These are phyloP conservation scores for Phytophthora boehmeriae DNA, from an alignment of 352 stramenopile species.

Conservation along the genomic window DNA sequence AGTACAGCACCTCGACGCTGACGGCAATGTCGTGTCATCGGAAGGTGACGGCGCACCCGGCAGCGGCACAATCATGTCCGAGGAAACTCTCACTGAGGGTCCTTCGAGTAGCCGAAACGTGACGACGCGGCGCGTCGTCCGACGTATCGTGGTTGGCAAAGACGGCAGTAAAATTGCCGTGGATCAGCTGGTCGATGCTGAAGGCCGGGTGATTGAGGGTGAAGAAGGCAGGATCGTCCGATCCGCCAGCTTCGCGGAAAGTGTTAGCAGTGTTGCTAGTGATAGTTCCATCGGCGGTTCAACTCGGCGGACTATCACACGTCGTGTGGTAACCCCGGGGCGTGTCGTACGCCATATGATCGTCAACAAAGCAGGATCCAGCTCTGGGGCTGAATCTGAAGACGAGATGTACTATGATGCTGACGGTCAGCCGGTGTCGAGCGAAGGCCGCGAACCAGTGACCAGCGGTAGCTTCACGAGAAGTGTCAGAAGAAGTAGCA, in stretches of 20 bases:
- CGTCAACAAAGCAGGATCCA: constrained; percentile 21
- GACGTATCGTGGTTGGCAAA: constrained; percentile 17
- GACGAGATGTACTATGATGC: constrained; percentile 17
- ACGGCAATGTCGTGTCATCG: constrained; percentile 15
- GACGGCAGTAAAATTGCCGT: constrained; percentile 21
- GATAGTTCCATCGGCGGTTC: constrained; percentile 18
- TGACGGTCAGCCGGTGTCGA: not conserved
- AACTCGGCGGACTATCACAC: constrained; percentile 29
- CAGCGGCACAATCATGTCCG: constrained; percentile 6
- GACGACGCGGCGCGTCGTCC: constrained; percentile 21
- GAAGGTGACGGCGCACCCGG: constrained; percentile 7
- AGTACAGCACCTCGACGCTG: constrained; percentile 14
- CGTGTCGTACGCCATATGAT: constrained; percentile 15
- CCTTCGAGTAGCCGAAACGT: constrained; percentile 9
- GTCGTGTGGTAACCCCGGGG: constrained; percentile 23
- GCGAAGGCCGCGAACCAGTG: constrained; percentile 1
- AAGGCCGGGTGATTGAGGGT: constrained; percentile 13
- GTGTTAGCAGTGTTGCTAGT: constrained; percentile 27
- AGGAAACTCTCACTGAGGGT: constrained; percentile 12
- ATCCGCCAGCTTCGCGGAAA: constrained; percentile 25
- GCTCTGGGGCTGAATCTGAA: constrained; percentile 22
- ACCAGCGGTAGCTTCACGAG: constrained; percentile 10
- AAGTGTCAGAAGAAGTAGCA: constrained; percentile 14
- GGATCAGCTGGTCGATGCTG: constrained; percentile 19
- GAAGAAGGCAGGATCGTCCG: constrained; percentile 13